Conservation (phyloP, 371 early-diverging fungal genomes). For the Rhizopus stolonifer region DNA sequence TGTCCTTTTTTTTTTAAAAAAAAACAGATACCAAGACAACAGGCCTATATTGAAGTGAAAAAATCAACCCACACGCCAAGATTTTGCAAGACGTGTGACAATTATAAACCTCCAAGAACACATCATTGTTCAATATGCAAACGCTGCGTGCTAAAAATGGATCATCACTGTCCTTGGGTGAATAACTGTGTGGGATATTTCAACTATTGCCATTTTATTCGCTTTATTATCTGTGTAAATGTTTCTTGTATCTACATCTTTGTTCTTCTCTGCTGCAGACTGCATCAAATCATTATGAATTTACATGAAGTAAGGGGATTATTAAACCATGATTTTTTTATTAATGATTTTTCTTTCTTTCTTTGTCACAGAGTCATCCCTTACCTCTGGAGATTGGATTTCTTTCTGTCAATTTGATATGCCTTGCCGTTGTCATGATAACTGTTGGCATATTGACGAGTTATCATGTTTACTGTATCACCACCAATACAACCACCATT, state of each 20-base stretch:
- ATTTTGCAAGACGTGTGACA: constrained; percentile 75
- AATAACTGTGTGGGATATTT: constrained; percentile 93
- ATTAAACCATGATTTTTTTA: too few species aligned
- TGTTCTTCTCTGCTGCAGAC: constrained; percentile 35
- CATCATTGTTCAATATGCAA: constrained; percentile 84
- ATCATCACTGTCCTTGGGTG: constrained; percentile 97
- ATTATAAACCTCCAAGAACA: constrained; percentile 78
- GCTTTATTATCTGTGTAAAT: constrained; percentile 78
- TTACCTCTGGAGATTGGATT: constrained; percentile 57
- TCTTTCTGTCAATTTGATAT: constrained; percentile 65
- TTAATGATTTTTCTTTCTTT: not conserved
- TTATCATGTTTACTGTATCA: constrained; percentile 83
- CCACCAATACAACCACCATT: constrained; percentile 93
- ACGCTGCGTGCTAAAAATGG: constrained; percentile 87
- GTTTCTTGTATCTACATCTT: constrained; percentile 54
- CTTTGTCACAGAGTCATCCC: not conserved
- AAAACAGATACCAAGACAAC: constrained; percentile 49
- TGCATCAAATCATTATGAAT: constrained; percentile 34
- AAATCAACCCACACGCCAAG: constrained; percentile 68
- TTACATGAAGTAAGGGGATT: constrained; percentile 25
- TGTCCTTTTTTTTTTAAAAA: not conserved
- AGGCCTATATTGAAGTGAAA: constrained; percentile 66
- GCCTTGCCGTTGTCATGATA: constrained; percentile 67
- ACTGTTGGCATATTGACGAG: constrained; percentile 78
- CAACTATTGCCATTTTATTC: constrained; percentile 89